Base-by-base conservation (phyloP, 495 filamentous ascomycete species). In the Extremus antarcticus region DNA sequence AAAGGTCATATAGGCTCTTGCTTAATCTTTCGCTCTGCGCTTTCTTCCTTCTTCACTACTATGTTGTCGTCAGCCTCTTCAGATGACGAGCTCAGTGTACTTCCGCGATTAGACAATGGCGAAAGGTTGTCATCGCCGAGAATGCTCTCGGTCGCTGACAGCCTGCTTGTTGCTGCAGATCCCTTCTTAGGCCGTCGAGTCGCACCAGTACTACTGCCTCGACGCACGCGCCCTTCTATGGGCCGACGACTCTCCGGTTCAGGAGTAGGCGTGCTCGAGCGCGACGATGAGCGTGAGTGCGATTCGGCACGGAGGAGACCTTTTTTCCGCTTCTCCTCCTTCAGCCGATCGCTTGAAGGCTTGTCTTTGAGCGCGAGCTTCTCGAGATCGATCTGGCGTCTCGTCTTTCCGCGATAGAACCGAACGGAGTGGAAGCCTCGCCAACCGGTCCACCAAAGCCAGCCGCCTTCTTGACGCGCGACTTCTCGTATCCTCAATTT, bases 401-500 rank as follows among this genome's bases (percentile, higher is more conserved):
- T 35, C 9, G n/a, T 48, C 35, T 54, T 57, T 11, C 32, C 22
- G n/a, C 22, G 20, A 25, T 54, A 50, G 1, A 50, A 58, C 62
- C 20, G 71, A 22, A 62, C 13, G 50, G 47, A 56, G 53, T 74
- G 75, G 9, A 23, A 25, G 60, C 78, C 76, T 66, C 69, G 80
- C 82, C 75, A 89, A 50, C 85, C 77, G 0, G 76, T 69, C 74
- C 89, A 90, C 85, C 86, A 88, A 38, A 88, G 70, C 88, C 87
- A 92, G 22, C 84, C 80, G n/a, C 85, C 78, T 43, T 86, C 75
- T 53, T 80, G 69, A 59, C 76, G 77, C 7, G 85, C 84, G 24
- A 86, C 64, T 53, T 82, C 79, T 25, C 77, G 76, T 58, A 87
- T 80, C 3, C 77, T 77, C 54, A 79, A 76, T 48, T 78, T 76